phyloP scores from a whole-genome alignment of 176 grass and related monocot species.

The Poa pratensis region DNA sequence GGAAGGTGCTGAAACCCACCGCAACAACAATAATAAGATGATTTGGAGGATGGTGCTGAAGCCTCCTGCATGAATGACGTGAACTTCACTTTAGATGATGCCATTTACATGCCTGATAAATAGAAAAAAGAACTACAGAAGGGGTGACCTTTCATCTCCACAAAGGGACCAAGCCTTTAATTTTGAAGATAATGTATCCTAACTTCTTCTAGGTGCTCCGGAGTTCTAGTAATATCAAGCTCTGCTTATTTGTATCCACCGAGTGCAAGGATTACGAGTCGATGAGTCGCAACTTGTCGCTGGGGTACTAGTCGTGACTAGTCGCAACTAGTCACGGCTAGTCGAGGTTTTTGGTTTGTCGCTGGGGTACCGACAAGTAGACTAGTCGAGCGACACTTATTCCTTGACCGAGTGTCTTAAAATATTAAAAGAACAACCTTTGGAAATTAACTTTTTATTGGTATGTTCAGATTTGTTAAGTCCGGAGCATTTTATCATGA shows the following conservation, averaged over 20 bases:
- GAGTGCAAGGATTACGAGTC: too few species aligned
- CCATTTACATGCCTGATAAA: not conserved
- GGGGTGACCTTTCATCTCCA: not conserved
- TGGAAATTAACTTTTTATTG: not conserved
- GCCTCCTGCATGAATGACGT: not conserved
- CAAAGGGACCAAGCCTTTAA: not conserved
- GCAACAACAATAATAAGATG: not conserved
- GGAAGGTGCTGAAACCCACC: not conserved
- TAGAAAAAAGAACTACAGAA: not conserved
- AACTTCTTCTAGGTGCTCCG: not conserved
- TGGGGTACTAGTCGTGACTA: too few species aligned
- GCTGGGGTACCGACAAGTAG: too few species aligned
- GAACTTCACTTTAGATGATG: not conserved
- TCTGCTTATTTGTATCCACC: not conserved
- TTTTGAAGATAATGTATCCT: not conserved
- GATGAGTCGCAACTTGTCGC: too few species aligned
- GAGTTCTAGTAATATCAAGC: not conserved
- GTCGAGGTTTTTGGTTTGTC: too few species aligned
- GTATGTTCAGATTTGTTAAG: not conserved
- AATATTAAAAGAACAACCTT: not conserved
- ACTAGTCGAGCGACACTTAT: too few species aligned
- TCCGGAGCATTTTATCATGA: not conserved
- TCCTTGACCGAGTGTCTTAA: too few species aligned
- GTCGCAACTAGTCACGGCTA: too few species aligned
- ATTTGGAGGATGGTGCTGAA: not conserved